phyloP scores from a whole-genome alignment of 495 filamentous ascomycete species.

The Choiromyces venosus region DNA sequence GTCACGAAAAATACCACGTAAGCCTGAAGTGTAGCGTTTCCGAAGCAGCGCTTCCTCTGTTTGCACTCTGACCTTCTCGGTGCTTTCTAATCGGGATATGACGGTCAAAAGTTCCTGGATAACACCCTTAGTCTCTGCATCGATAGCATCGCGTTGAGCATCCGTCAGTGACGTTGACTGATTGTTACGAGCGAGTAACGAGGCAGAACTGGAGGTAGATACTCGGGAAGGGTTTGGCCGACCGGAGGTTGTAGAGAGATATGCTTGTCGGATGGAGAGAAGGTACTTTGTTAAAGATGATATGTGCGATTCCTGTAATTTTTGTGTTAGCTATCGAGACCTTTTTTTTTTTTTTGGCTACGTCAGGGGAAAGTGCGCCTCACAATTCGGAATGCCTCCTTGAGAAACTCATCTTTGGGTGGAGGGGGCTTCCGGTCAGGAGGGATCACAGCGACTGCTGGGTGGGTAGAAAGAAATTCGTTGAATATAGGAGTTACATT shows the following conservation, averaged over 20 bases:
- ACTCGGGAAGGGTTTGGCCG: conserved; percentile 49
- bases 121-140: conserved; percentile 73
- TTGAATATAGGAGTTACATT: conserved; percentile 70
- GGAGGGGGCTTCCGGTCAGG: conserved; percentile 45
- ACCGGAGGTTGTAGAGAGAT: conserved; percentile 67
- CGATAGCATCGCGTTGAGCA: conserved; percentile 69
- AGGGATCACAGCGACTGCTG: conserved; percentile 42
- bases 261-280: conserved; percentile 74
- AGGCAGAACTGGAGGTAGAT: conserved; percentile 45
- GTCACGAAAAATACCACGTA: conserved; percentile 33
- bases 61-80: conserved; percentile 72
- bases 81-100: conserved; percentile 69
- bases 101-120: conserved; percentile 74
- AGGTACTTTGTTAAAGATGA: conserved; percentile 69
- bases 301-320: conserved; percentile 76
- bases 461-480: conserved; percentile 57
- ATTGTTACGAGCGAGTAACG: conserved; percentile 43
- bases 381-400: conserved; percentile 93
- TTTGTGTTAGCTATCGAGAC: conserved; percentile 19
- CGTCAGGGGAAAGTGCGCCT: conserved; percentile 37
- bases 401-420: conserved; percentile 77
- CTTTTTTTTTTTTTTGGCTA: background rate
- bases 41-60: conserved; percentile 60
- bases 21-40: conserved; percentile 55
- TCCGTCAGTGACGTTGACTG: conserved; percentile 54